Evolutionary conservation across 2,329 filamentous ascomycete genomes (phyloP).

Genomic region (Trematosphaeria pertusa): DNA sequence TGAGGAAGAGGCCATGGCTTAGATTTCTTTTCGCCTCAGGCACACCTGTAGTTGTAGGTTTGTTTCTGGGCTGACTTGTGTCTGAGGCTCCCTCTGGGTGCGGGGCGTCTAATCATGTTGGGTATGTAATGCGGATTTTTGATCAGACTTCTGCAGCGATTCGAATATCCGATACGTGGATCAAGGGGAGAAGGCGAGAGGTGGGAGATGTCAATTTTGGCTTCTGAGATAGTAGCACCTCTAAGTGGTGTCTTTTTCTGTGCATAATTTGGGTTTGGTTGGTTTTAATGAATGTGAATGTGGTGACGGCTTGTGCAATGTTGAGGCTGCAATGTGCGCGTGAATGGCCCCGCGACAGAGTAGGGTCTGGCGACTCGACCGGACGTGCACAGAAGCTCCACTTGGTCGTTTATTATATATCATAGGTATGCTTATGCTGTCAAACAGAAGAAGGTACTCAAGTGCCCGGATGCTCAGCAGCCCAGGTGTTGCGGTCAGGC

Average conservation of each 20-base stretch:
- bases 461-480: too few species aligned
- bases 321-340: slow-evolving; percentile 1
- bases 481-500: background rate
- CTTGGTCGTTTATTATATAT: too few species aligned
- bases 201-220: background rate
- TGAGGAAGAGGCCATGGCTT: slow-evolving; percentile 28
- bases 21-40: slow-evolving; percentile 10
- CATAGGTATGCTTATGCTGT: too few species aligned
- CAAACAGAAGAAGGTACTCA: too few species aligned
- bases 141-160: slow-evolving; percentile 5
- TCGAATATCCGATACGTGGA: slow-evolving; percentile 7
- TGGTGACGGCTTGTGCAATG: slow-evolving; percentile 5
- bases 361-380: too few species aligned
- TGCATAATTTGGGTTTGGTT: slow-evolving; percentile 13
- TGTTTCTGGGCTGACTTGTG: too few species aligned
- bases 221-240: slow-evolving; percentile 1
- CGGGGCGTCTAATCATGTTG: too few species aligned
- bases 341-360: too few species aligned
- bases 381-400: too few species aligned
- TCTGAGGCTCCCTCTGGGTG: too few species aligned
- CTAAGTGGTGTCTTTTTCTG: slow-evolving; percentile 10
- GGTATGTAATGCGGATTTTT: slow-evolving; percentile 26
- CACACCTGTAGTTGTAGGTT: slow-evolving; percentile 16
- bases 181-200: background rate
- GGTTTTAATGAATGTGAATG: slow-evolving; percentile 18